These are phyloP conservation scores for Pseudonitzschia delicatissima DNA, from an alignment of 108 stramenopile genomes.

Conservation along the genomic window DNA sequence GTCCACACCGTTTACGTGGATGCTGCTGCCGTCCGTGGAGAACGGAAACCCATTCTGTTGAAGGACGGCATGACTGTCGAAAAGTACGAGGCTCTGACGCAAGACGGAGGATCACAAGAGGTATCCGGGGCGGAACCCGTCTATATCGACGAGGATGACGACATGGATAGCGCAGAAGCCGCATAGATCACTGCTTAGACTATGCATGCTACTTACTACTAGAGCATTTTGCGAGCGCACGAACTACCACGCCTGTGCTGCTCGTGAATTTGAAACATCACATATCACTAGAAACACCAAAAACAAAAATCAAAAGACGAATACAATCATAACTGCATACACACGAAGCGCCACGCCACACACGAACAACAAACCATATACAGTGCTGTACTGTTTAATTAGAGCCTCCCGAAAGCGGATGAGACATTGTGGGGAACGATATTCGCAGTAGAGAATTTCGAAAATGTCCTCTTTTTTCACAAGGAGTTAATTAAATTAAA, in stretches of 20 bases:
- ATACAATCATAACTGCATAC: no score
- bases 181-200: constrained; percentile 42
- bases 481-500: neutral
- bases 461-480: neutral
- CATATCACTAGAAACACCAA: no score
- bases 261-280: no score
- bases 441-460: neutral
- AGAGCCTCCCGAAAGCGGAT: no score
- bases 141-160: constrained; percentile 48
- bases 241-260: no score
- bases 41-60: constrained; percentile 77
- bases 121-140: constrained; percentile 23
- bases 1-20: constrained; percentile 96
- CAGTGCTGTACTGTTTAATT: no score
- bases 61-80: constrained; percentile 74
- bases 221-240: no score
- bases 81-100: constrained; percentile 64
- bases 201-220: no score
- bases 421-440: no score
- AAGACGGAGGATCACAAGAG: constrained; percentile 47
- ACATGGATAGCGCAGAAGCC: constrained; percentile 39
- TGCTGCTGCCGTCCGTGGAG: constrained; percentile 82
- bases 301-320: no score
- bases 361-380: no score
- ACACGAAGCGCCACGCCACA: no score